phyloP scores from a whole-genome alignment of 805 yeast genomes.

The Brettanomyces naardenensis region DNA sequence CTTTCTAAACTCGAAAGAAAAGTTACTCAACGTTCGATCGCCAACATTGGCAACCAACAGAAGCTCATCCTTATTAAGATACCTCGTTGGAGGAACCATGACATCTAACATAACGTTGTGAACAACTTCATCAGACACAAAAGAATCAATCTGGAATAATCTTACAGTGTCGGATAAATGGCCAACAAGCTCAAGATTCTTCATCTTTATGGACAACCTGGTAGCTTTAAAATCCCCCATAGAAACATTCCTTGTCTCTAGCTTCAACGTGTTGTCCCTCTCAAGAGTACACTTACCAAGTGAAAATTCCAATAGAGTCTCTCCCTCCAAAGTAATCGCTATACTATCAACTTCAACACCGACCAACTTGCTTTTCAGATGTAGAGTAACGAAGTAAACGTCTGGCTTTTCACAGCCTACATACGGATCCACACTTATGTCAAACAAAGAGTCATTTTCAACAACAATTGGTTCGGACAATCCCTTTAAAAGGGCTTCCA shows the following conservation, averaged over 20 bases:
- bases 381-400: conserved; percentile 29
- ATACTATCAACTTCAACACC: conserved; percentile 10
- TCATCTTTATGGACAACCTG: conserved; percentile 13
- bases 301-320: background rate
- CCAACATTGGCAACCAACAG: conserved; percentile 16
- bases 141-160: conserved; percentile 13
- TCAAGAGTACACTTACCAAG: background rate
- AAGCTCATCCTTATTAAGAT: conserved; percentile 22
- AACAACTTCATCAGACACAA: conserved; percentile 6
- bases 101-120: conserved; percentile 16
- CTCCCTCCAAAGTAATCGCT: conserved; percentile 1
- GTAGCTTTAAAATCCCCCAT: conserved; percentile 16
- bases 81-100: conserved; percentile 16
- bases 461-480: conserved; percentile 5
- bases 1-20: conserved; percentile 16
- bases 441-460: conserved; percentile 28
- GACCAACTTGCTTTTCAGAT: conserved; percentile 22
- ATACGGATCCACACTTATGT: conserved; percentile 28
- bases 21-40: conserved; percentile 9
- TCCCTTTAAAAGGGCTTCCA: conserved; percentile 9
- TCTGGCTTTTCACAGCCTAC: conserved; percentile 30
- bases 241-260: conserved; percentile 13
- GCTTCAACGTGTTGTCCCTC: background rate
- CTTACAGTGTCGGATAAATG: conserved; percentile 8
- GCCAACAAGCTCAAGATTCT: conserved; percentile 16